Conservation (phyloP, 371 early-diverging fungal genomes). For the Mucor lusitanicus region DNA sequence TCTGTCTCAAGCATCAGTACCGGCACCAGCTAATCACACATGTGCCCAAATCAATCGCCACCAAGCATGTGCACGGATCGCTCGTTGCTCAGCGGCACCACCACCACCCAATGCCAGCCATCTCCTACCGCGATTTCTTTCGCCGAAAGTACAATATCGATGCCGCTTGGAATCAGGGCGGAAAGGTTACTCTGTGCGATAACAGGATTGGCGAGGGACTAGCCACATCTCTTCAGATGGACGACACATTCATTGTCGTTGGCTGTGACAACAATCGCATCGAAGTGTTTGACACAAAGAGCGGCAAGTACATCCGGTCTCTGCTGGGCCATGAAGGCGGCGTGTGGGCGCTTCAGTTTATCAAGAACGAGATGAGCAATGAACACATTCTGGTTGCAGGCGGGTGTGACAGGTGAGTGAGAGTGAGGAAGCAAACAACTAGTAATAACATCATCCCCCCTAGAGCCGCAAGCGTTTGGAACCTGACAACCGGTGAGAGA, state of each 20-base stretch:
- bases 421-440: constrained; percentile 1
- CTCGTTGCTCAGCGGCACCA: constrained; percentile 9
- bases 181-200: constrained; percentile 58
- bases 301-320: constrained; percentile 55
- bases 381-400: constrained; percentile 69
- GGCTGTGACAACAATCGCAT: constrained; percentile 78
- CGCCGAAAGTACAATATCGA: constrained; percentile 65
- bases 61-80: constrained; percentile 32
- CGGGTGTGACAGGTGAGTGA: constrained; percentile 66
- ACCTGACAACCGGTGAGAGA: constrained; percentile 72
- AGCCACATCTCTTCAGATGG: constrained; percentile 81
- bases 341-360: constrained; percentile 85
- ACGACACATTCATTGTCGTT: constrained; percentile 71
- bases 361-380: constrained; percentile 37
- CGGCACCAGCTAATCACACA: not conserved
- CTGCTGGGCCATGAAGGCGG: constrained; percentile 84
- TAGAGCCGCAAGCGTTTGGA: constrained; percentile 83
- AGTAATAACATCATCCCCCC: constrained; percentile 9
- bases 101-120: constrained; percentile 5
- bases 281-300: constrained; percentile 68
- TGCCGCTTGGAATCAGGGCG: constrained; percentile 70
- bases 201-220: constrained; percentile 68
- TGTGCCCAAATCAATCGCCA: not conserved
- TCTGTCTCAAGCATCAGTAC: constrained; percentile 38
- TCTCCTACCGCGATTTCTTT: constrained; percentile 69